Conservation (phyloP, 192 early-diverging fungal species). For the Podila verticillata region DNA sequence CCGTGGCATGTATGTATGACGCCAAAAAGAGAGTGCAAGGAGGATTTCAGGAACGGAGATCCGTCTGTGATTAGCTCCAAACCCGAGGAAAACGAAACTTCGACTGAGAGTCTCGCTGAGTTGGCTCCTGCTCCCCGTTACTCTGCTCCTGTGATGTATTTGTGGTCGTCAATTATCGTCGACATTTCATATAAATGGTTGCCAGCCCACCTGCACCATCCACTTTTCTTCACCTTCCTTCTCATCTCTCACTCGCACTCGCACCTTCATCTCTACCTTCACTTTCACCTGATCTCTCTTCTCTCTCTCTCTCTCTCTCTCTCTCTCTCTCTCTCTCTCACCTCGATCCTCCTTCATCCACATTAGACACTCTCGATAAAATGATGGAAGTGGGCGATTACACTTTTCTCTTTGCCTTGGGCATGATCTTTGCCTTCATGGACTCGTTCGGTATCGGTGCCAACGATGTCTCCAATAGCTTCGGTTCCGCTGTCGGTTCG, state of each 20-base stretch:
- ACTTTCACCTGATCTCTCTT: not conserved
- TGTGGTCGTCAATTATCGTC: not conserved
- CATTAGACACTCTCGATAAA: not conserved
- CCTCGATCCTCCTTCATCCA: not conserved
- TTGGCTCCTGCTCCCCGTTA: not conserved
- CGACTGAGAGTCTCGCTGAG: slow-evolving; percentile 10
- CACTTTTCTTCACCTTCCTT: not conserved
- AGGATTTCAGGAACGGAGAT: no score
- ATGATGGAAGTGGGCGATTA: slow-evolving; percentile 48
- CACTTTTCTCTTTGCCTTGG: slow-evolving; percentile 78
- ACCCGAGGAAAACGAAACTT: slow-evolving; percentile 1
- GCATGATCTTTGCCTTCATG: slow-evolving; percentile 70
- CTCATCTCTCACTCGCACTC: not conserved
- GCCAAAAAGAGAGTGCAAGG: no score
- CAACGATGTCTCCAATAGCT: slow-evolving; percentile 90
- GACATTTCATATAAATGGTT: not conserved
- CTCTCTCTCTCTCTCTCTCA: not conserved
- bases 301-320: not conserved
- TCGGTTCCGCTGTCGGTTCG: slow-evolving; percentile 85
- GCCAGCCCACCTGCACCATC: not conserved
- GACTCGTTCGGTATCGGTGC: slow-evolving; percentile 88
- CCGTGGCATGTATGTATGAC: no score
- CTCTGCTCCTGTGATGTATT: not conserved
- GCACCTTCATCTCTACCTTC: not conserved
- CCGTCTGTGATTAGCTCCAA: no score